These are phyloP conservation scores for Leccinum boreale DNA, from an alignment of 768 basidiomycete species.

Conservation along the genomic window DNA sequence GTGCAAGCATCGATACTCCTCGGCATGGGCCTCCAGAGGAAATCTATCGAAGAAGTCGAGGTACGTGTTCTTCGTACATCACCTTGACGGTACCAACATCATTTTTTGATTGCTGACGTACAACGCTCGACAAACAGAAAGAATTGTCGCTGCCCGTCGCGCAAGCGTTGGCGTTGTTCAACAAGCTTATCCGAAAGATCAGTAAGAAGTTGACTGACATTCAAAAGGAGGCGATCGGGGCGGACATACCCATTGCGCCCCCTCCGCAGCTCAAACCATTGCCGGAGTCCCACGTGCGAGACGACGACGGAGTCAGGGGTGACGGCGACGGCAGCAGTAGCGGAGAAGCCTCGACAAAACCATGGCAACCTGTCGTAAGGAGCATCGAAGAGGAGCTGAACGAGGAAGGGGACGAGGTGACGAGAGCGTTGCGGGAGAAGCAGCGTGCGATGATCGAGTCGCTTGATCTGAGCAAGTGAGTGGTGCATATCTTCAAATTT, in stretches of 20 bases:
- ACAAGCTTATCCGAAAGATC: slow-evolving; percentile 85
- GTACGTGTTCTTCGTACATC: slow-evolving; percentile 36
- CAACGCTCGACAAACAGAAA: slow-evolving; percentile 38
- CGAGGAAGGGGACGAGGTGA: slow-evolving; percentile 70
- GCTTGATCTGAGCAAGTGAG: slow-evolving; percentile 86
- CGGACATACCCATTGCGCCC: slow-evolving; percentile 50
- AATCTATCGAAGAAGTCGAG: slow-evolving; percentile 87
- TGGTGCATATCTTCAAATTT: slow-evolving; percentile 8
- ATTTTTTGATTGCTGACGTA: slow-evolving; percentile 4
- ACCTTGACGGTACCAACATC: background rate
- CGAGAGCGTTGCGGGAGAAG: slow-evolving; percentile 53
- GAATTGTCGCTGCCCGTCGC: slow-evolving; percentile 84
- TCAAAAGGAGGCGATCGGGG: slow-evolving; percentile 73
- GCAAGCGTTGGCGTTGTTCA: slow-evolving; percentile 87
- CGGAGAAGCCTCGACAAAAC: background rate
- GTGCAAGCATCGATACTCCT: slow-evolving; percentile 91
- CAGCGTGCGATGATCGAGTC: slow-evolving; percentile 87
- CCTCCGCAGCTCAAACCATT: slow-evolving; percentile 15
- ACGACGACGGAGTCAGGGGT: background rate
- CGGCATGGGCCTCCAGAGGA: slow-evolving; percentile 86
- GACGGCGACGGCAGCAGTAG: slow-evolving; percentile 7
- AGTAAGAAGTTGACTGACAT: slow-evolving; percentile 71
- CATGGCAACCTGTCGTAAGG: slow-evolving; percentile 45
- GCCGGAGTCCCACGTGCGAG: slow-evolving; percentile 12
- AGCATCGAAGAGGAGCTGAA: slow-evolving; percentile 66